phyloP scores from a whole-genome alignment of 306 rosid genomes.

The Dalbergia cultrata region DNA sequence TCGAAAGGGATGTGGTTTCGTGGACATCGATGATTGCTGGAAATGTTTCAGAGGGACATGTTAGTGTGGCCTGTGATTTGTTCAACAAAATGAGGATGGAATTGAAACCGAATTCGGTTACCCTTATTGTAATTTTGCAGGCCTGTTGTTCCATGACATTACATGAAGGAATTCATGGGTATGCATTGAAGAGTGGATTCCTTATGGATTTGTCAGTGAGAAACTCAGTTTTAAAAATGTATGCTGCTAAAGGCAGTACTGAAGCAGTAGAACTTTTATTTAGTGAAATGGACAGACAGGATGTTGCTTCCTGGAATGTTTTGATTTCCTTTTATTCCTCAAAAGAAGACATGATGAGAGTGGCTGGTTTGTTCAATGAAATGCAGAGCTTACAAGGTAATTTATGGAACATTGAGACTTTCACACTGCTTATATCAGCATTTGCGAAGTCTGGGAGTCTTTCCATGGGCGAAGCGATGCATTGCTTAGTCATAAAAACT shows the following conservation, averaged over 20 bases:
- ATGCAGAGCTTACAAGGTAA: constrained; percentile 45
- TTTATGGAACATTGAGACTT: constrained; percentile 50
- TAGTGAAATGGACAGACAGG: constrained; percentile 48
- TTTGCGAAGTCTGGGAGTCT: constrained; percentile 51
- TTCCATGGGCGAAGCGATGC: constrained; percentile 55
- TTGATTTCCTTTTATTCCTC: constrained; percentile 54
- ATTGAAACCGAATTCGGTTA: constrained; percentile 56
- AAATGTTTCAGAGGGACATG: constrained; percentile 42
- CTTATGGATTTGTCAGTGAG: constrained; percentile 50
- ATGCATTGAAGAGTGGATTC: constrained; percentile 58
- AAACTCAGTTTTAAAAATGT: constrained; percentile 63
- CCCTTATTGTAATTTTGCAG: constrained; percentile 61
- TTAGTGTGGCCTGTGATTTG: constrained; percentile 41
- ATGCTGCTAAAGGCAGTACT: constrained; percentile 44
- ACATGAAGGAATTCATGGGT: constrained; percentile 54
- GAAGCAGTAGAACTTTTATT: constrained; percentile 56
- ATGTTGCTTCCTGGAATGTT: constrained; percentile 62
- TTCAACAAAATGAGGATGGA: constrained; percentile 58
- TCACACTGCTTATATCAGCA: constrained; percentile 59
- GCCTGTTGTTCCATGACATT: constrained; percentile 45
- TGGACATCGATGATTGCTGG: constrained; percentile 67
- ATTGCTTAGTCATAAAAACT: constrained; percentile 54
- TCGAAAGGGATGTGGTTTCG: constrained; percentile 58
- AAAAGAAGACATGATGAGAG: constrained; percentile 49
- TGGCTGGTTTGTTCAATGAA: constrained; percentile 43